These are phyloP conservation scores for Ascoidea rubescens DNA, from an alignment of 805 yeast genomes.

Conservation along the genomic window DNA sequence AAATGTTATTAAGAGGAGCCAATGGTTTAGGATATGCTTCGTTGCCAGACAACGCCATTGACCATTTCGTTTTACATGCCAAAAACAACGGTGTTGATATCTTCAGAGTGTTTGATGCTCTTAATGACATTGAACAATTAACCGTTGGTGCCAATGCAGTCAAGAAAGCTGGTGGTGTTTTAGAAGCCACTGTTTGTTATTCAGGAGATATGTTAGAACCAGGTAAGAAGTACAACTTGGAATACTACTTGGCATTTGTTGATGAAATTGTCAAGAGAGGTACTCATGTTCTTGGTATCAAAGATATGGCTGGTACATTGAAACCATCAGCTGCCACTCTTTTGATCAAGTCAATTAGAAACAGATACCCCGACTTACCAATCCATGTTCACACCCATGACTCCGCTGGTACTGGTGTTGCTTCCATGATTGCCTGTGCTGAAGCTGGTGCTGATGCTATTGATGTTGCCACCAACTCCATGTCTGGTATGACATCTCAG, in stretches of 20 bases:
- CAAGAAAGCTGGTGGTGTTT: slow-evolving; percentile 96
- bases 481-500: slow-evolving; percentile 98
- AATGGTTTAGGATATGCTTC: slow-evolving; percentile 98
- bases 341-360: slow-evolving; percentile 70
- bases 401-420: slow-evolving; percentile 99
- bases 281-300: slow-evolving; percentile 92
- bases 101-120: slow-evolving; percentile 95
- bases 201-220: slow-evolving; percentile 97
- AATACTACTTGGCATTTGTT: slow-evolving; percentile 72
- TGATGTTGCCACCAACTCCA: slow-evolving; percentile 92
- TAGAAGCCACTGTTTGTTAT: slow-evolving; percentile 96
- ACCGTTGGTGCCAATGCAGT: slow-evolving; percentile 97
- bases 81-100: slow-evolving; percentile 94
- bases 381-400: slow-evolving; percentile 99
- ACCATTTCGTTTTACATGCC: slow-evolving; percentile 91
- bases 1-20: slow-evolving; percentile 98
- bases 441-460: slow-evolving; percentile 96
- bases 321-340: slow-evolving; percentile 87
- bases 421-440: slow-evolving; percentile 91
- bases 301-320: slow-evolving; percentile 99
- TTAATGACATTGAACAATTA: slow-evolving; percentile 92
- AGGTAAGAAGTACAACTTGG: slow-evolving; percentile 91
- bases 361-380: slow-evolving; percentile 82
- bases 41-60: slow-evolving; percentile 96
- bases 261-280: slow-evolving; percentile 85